These are phyloP conservation scores for Candida nitratophila DNA, from an alignment of 805 yeast genomes.

Conservation along the genomic window DNA sequence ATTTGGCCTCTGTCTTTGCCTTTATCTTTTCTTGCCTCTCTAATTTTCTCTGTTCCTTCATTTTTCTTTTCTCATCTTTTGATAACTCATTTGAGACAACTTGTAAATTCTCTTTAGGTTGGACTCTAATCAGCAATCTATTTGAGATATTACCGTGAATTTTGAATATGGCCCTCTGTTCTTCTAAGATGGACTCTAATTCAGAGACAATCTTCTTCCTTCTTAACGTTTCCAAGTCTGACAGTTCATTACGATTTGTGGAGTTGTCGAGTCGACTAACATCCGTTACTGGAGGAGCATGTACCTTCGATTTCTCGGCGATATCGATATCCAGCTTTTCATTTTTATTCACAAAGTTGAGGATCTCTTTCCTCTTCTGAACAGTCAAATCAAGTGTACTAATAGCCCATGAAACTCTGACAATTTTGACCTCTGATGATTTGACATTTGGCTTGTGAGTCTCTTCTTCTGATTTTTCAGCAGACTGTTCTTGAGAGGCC, in stretches of 20 bases:
- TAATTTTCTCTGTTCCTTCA: conserved; percentile 26
- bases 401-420: conserved; percentile 51
- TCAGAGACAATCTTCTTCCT: conserved; percentile 26
- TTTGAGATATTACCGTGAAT: conserved; percentile 22
- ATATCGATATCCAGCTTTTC: conserved; percentile 32
- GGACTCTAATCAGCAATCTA: conserved; percentile 12
- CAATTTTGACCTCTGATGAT: conserved; percentile 30
- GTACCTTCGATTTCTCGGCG: conserved; percentile 27
- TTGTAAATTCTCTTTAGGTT: conserved; percentile 2
- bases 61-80: conserved; percentile 21
- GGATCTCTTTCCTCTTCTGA: conserved; percentile 48
- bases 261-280: too few species aligned
- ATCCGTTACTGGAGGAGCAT: too few species aligned
- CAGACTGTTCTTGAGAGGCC: not conserved
- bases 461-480: conserved; percentile 1
- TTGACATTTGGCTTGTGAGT: not conserved
- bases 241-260: too few species aligned
- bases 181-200: conserved; percentile 10
- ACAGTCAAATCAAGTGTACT: conserved; percentile 42
- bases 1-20: conserved; percentile 9
- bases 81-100: not conserved
- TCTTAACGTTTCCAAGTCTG: conserved; percentile 21
- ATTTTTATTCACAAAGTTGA: conserved; percentile 36
- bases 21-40: conserved; percentile 28
- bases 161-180: conserved; percentile 17